Base-by-base conservation (phyloP, 306 rosid genomes). In the Inga oerstediana region DNA sequence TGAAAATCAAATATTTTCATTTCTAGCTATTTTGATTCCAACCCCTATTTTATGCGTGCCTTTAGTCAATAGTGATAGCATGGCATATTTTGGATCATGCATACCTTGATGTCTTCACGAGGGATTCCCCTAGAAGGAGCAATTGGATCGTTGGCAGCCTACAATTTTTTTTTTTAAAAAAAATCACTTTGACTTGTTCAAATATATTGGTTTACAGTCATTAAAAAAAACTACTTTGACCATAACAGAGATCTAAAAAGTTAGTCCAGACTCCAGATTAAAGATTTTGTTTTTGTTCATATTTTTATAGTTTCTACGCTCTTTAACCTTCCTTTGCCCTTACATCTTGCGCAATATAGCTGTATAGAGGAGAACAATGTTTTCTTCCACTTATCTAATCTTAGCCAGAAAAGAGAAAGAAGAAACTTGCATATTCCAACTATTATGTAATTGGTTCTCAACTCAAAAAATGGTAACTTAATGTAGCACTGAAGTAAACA, bases 141-240 rank as follows among this genome's bases (percentile, higher is more conserved):
- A 84, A 96, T 91, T 4, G 99, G 98, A 85, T 96, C 99, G 84
- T 92, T 92, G 83, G 86, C 97, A 22, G 98, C 99, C 99, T 94
- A 27, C 14, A 44, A 72, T 44, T 16, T 1, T 52, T 52, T 52
- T 54, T 5, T 39, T 37, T 37, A 0, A n/a, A 88, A 82, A 67
- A 61, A 45, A 27, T 61, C 30, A 72, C 51, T 39, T 52, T 16
- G 58, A 59, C 45, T 66, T 27, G 43, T 20, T 39, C 30, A 44
- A 59, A 62, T 65, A 32, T 45, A 46, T 58, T 37, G 49, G 48
- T 54, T 81, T 37, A 19, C 45, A 49, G 37, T 20, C 54, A 20
- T 17, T 19, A 46, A n/a, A 56, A 56, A 5, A 39, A 58, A 8
- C 8, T 58, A 58, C 12, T 58, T 8, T 58, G 30, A 58, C 30